A percentile compares a stretch with the other conserved stretches of the same genome.
Conservation (phyloP, 129 eudicot species). For the Chrysanthemum lavandulifolium region DNA sequence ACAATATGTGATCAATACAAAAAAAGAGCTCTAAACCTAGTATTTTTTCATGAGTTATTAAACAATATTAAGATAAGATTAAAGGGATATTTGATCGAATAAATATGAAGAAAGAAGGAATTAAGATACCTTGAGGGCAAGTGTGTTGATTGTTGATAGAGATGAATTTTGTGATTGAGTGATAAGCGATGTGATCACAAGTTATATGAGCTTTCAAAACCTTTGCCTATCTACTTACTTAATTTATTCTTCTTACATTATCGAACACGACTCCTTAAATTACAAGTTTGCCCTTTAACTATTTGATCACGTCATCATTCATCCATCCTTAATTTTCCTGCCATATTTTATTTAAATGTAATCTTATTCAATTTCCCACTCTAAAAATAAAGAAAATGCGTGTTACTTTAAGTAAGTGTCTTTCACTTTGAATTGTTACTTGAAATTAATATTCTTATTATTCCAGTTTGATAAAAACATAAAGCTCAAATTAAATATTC, state of each 20-base stretch:
- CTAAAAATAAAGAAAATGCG: too few relatives aligned
- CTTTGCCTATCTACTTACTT: constrained; percentile 18
- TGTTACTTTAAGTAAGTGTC: too few relatives aligned
- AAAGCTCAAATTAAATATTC: too few relatives aligned
- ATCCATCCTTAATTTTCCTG: neutral
- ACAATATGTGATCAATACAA: neutral
- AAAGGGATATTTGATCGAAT: neutral
- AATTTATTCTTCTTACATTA: constrained; percentile 26
- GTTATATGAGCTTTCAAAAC: constrained; percentile 37
- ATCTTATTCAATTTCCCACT: neutral
- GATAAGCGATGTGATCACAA: constrained; percentile 35
- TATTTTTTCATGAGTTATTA: neutral
- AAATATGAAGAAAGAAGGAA: constrained; percentile 1
- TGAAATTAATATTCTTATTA: too few relatives aligned
- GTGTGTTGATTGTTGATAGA: constrained; percentile 35
- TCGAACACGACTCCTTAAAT: constrained; percentile 19
- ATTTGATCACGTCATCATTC: constrained; percentile 20
- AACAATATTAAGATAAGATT: neutral
- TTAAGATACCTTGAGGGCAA: constrained; percentile 32
- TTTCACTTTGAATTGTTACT: too few relatives aligned
- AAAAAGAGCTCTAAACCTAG: neutral
- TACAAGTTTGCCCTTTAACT: constrained; percentile 25
- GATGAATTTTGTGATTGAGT: constrained; percentile 32
- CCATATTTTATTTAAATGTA: neutral
- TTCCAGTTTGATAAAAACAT: too few relatives aligned